phyloP scores from a whole-genome alignment of 2,329 filamentous ascomycete genomes.

The Aspergillus tubingensis region DNA sequence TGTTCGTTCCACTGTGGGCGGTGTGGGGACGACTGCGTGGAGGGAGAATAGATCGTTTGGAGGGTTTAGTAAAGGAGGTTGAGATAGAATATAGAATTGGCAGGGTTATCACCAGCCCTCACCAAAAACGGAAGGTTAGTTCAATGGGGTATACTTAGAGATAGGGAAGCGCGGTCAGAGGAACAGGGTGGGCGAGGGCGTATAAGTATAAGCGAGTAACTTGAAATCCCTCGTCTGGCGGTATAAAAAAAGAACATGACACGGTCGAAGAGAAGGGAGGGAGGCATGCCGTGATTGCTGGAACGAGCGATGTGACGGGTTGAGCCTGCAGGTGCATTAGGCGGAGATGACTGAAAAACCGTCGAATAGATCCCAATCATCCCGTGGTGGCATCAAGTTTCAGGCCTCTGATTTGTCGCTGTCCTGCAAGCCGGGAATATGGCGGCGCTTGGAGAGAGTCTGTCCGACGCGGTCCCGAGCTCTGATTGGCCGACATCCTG shows the following conservation, averaged over 20 bases:
- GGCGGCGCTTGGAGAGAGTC: constrained; percentile 19
- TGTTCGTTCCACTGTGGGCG: too few species aligned
- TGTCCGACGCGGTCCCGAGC: neutral
- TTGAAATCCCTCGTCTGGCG: neutral
- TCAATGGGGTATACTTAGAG: neutral
- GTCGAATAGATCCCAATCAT: constrained; percentile 13
- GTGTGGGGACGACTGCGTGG: too few species aligned
- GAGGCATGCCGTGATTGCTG: constrained; percentile 10
- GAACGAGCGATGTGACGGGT: constrained; percentile 20
- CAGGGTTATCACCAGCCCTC: neutral
- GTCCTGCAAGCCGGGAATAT: constrained; percentile 18
- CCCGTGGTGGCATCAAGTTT: neutral
- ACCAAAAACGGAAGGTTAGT: neutral
- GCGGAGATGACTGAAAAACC: constrained; percentile 11
- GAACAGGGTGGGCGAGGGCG: constrained; percentile 11
- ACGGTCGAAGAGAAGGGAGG: constrained; percentile 12
- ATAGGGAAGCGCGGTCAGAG: neutral
- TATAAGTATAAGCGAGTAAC: constrained; percentile 19
- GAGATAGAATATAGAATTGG: too few species aligned
- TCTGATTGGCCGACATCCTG: constrained; percentile 9
- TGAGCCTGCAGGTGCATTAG: constrained; percentile 21
- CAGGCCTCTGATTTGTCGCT: constrained; percentile 13
- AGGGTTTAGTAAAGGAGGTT: neutral
- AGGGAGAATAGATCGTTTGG: too few species aligned
- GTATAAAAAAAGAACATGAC: constrained; percentile 17